These are phyloP conservation scores for Alternaria sp. DNA, from an alignment of 2,329 filamentous ascomycete species.

Conservation along the genomic window DNA sequence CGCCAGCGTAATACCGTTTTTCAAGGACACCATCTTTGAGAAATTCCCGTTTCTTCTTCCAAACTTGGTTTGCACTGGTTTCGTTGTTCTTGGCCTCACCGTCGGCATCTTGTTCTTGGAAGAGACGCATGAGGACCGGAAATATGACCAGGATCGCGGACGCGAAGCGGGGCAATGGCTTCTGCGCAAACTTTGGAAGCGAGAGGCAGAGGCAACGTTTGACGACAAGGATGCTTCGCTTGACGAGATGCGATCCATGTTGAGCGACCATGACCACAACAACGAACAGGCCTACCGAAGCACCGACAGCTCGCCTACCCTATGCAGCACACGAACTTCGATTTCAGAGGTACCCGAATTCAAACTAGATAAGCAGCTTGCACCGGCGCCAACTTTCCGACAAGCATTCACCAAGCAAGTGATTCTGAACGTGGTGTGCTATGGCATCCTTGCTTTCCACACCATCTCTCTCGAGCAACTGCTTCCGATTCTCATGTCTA, in stretches of 20 bases:
- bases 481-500: slow-evolving; percentile 89
- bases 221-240: slow-evolving; percentile 56
- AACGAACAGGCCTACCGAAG: slow-evolving; percentile 70
- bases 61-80: slow-evolving; percentile 86
- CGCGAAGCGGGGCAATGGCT: slow-evolving; percentile 79
- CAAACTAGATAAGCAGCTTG: slow-evolving; percentile 41
- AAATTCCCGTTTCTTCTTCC: slow-evolving; percentile 88
- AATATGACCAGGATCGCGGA: slow-evolving; percentile 76
- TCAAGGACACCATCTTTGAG: slow-evolving; percentile 82
- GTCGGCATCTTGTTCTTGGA: slow-evolving; percentile 88
- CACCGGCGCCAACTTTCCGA: slow-evolving; percentile 40
- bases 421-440: slow-evolving; percentile 84
- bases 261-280: slow-evolving; percentile 54
- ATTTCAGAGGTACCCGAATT: slow-evolving; percentile 49
- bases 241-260: slow-evolving; percentile 69
- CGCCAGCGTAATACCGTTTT: slow-evolving; percentile 82
- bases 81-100: slow-evolving; percentile 77
- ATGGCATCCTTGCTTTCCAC: slow-evolving; percentile 93
- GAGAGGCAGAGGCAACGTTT: slow-evolving; percentile 41
- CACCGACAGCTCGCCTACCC: slow-evolving; percentile 63
- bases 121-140: slow-evolving; percentile 89
- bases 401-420: slow-evolving; percentile 85
- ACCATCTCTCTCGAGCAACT: slow-evolving; percentile 97
- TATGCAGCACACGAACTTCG: slow-evolving; percentile 50
- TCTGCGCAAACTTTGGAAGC: slow-evolving; percentile 47